A percentile compares a stretch with the other conserved stretches of the same genome.
Evolutionary conservation across 176 grass and related monocot species (phyloP).

Genomic region (Eragrostis curvula): DNA sequence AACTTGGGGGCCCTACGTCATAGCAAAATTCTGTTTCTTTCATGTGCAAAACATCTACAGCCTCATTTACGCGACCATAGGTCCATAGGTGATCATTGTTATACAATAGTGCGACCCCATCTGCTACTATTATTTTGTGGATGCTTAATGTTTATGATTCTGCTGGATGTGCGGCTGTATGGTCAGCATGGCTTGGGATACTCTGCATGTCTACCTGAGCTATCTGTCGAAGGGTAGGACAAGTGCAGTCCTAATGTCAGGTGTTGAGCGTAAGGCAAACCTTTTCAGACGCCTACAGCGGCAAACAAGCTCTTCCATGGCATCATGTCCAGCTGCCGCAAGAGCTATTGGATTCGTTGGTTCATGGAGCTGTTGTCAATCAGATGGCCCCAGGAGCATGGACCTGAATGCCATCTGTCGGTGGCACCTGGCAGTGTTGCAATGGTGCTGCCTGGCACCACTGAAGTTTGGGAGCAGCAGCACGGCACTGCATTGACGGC

Average conservation of each 20-base stretch:
- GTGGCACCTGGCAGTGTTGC: background rate
- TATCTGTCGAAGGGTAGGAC: too few relatives aligned
- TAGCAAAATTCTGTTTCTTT: background rate
- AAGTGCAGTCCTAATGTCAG: background rate
- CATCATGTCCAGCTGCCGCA: background rate
- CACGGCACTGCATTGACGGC: too few relatives aligned
- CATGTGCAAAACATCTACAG: background rate
- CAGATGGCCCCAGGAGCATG: too few relatives aligned
- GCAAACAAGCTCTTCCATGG: background rate
- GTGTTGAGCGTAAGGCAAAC: background rate
- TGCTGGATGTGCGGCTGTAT: background rate
- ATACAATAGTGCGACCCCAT: background rate
- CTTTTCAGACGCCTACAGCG: background rate
- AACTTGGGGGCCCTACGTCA: background rate
- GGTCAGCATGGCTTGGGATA: background rate
- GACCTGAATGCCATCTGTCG: background rate
- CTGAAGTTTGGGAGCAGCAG: background rate
- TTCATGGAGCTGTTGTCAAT: background rate
- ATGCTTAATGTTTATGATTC: background rate
- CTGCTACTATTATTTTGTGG: too few relatives aligned
- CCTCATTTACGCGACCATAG: background rate
- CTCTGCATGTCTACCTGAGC: background rate
- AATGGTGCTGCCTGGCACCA: background rate
- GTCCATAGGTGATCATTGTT: background rate
- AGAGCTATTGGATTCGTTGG: background rate